Evolutionary conservation across 2,329 filamentous ascomycete genomes (phyloP).

Genomic region (Meredithiella fracta): DNA sequence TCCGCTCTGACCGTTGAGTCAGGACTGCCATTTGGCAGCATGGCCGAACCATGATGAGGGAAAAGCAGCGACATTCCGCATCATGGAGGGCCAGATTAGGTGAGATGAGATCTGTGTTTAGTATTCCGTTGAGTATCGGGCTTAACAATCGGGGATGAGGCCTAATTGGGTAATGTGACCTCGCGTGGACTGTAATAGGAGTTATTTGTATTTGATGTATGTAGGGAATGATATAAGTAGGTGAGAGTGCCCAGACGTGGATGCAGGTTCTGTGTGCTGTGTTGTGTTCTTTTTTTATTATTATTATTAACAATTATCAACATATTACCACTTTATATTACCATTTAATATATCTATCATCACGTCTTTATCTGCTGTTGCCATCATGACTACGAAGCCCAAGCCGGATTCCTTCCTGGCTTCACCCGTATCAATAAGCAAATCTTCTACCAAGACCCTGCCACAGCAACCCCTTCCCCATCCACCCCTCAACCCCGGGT

Average conservation of each 20-base stretch:
- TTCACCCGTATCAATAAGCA: slow-evolving; percentile 32
- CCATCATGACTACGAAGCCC: neutral
- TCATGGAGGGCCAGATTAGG: neutral
- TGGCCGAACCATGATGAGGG: neutral
- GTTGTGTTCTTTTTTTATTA: too few relatives aligned
- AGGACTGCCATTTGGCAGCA: neutral
- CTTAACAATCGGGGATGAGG: neutral
- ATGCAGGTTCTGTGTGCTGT: too few relatives aligned
- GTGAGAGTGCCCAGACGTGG: too few relatives aligned
- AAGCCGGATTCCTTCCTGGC: slow-evolving; percentile 21
- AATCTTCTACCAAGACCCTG: slow-evolving; percentile 27
- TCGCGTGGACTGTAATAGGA: neutral
- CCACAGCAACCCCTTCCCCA: slow-evolving; percentile 17
- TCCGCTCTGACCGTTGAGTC: neutral
- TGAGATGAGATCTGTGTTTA: neutral
- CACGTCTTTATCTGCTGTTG: neutral
- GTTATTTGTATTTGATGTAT: neutral
- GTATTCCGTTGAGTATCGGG: neutral
- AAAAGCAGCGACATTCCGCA: neutral
- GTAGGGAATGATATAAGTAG: too few relatives aligned
- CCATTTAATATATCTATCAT: too few relatives aligned
- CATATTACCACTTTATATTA: too few relatives aligned
- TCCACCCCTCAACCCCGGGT: slow-evolving; percentile 25
- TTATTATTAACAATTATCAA: too few relatives aligned
- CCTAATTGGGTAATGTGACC: neutral